These are phyloP conservation scores for Fusarium coffeatum DNA, from an alignment of 2,329 filamentous ascomycete species.

Conservation along the genomic window DNA sequence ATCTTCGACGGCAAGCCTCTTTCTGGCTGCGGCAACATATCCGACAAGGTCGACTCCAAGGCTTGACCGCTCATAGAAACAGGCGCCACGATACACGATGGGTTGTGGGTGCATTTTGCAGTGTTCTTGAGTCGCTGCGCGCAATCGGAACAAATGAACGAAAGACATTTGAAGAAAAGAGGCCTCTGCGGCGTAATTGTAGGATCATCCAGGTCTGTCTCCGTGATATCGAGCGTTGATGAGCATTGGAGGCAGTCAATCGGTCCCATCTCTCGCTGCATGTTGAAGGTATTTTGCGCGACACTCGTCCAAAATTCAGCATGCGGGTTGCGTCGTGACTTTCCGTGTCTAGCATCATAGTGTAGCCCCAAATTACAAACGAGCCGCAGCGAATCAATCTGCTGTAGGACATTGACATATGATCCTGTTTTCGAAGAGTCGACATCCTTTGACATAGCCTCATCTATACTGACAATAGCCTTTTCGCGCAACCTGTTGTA, in stretches of 20 bases:
- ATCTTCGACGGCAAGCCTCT: constrained; percentile 50
- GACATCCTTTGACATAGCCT: constrained; percentile 45
- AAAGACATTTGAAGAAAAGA: constrained; percentile 50
- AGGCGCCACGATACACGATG: constrained; percentile 35
- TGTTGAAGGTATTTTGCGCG: constrained; percentile 53
- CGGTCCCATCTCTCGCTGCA: constrained; percentile 43
- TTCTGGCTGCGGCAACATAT: neutral
- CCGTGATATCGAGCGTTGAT: constrained; percentile 38
- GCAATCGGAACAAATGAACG: constrained; percentile 51
- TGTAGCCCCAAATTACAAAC: constrained; percentile 60
- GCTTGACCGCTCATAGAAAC: constrained; percentile 41
- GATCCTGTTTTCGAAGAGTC: constrained; percentile 20
- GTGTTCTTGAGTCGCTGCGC: neutral
- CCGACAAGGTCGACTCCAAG: constrained; percentile 38
- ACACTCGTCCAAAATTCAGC: constrained; percentile 23
- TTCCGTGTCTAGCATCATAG: constrained; percentile 51
- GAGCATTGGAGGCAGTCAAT: constrained; percentile 49
- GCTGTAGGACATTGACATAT: constrained; percentile 57
- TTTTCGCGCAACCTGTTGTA: constrained; percentile 51
- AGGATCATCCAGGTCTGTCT: constrained; percentile 40
- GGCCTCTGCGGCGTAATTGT: neutral
- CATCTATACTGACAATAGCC: constrained; percentile 50
- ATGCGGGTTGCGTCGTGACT: neutral
- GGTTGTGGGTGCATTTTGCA: constrained; percentile 43
- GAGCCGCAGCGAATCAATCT: constrained; percentile 58